Conservation (phyloP, 2,329 filamentous ascomycete genomes). For the Fusarium sp. region DNA sequence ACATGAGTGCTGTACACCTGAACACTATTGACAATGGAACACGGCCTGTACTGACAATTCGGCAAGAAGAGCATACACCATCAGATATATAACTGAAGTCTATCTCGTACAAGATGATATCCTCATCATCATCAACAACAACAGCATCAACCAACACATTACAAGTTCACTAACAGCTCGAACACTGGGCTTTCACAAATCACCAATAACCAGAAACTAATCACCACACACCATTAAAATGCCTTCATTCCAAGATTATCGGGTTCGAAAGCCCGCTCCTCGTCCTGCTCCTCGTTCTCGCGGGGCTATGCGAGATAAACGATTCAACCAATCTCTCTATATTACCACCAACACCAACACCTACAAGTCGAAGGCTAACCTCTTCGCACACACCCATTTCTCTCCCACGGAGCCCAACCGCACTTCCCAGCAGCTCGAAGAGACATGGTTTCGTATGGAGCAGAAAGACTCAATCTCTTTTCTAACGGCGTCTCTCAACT, state of each 20-base stretch:
- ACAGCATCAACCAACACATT: not conserved
- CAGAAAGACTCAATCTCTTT: not conserved
- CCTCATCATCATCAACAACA: not conserved
- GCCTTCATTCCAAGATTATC: not conserved
- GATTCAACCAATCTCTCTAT: not conserved
- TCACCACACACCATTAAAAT: not conserved
- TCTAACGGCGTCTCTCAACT: not conserved
- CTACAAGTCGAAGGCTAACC: not conserved
- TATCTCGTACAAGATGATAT: not conserved
- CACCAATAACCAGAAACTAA: not conserved
- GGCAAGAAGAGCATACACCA: not conserved
- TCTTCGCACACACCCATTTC: constrained; percentile 8
- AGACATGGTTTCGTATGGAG: not conserved
- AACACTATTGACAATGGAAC: not conserved
- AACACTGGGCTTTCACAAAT: not conserved
- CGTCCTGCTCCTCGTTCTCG: not conserved
- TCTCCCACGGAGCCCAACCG: not conserved
- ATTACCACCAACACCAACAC: not conserved
- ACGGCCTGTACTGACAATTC: not conserved
- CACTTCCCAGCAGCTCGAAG: not conserved
- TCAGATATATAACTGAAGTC: not conserved
- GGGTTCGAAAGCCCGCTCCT: not conserved
- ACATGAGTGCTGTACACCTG: not conserved
- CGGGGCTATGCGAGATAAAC: not conserved
- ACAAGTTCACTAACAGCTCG: not conserved